Evolutionary conservation across 768 basidiomycete genomes (phyloP).

Genomic region (Hydnum rufescens): DNA sequence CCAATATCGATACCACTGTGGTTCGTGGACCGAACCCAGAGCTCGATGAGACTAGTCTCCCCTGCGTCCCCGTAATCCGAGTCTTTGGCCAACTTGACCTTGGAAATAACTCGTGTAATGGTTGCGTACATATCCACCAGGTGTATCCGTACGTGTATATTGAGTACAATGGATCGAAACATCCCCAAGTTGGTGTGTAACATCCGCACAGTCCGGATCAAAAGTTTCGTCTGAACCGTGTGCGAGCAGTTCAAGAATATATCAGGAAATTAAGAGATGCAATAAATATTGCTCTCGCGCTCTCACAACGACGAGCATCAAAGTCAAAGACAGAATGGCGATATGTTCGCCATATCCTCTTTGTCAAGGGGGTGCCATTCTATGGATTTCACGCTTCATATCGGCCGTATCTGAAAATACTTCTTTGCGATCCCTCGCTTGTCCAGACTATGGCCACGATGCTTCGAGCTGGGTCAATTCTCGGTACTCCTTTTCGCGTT

Average conservation of each 20-base stretch:
- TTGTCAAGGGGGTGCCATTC: constrained; percentile 90
- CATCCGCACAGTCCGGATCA: neutral
- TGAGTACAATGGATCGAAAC: constrained; percentile 53
- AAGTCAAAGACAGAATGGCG: constrained; percentile 13
- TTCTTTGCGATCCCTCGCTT: constrained; percentile 47
- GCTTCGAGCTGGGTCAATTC: constrained; percentile 62
- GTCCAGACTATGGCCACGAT: constrained; percentile 54
- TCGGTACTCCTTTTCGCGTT: constrained; percentile 55
- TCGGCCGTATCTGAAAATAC: constrained; percentile 75
- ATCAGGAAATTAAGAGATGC: constrained; percentile 48
- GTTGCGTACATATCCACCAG: constrained; percentile 83
- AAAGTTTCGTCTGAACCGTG: neutral
- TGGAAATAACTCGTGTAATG: constrained; percentile 20
- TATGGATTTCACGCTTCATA: constrained; percentile 84
- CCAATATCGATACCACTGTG: constrained; percentile 17
- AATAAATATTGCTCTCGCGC: constrained; percentile 68
- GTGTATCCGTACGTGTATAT: constrained; percentile 88
- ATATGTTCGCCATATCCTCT: constrained; percentile 42
- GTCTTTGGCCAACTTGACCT: constrained; percentile 41
- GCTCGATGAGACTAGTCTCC: constrained; percentile 14
- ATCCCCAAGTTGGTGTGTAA: constrained; percentile 37
- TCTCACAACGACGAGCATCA: constrained; percentile 33
- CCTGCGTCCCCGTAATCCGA: constrained; percentile 52
- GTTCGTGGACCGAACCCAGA: constrained; percentile 12
- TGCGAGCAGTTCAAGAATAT: constrained; percentile 44